Base-by-base conservation (phyloP, 352 stramenopile genomes). In the Phytophthora cactorum region DNA sequence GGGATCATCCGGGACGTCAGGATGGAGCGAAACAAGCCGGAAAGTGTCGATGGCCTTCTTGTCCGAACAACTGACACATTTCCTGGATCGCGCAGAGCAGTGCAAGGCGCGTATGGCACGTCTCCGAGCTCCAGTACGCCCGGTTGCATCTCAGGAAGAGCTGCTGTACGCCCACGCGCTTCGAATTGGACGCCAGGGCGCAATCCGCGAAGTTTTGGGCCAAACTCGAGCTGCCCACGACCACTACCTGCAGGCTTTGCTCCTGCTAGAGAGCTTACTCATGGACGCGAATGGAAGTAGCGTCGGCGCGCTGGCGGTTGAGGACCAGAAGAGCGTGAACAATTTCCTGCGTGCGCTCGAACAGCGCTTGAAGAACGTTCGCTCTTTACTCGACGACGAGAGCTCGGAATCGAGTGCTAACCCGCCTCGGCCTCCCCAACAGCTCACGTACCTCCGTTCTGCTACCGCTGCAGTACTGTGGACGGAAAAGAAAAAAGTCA, bases 141-240 rank as follows among this genome's bases (percentile, higher is more conserved):
- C 59, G 4, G 66, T 83, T 4, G 69, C 84, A 7, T 87, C 79
- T 2, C 81, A 85, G 28, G 80, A 89, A 47, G 82, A 91, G 46
- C 36, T 92, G 25, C 38, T 92, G 43, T 91, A 90, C 54, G 70
- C 74, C 25, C 81, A 92, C 39, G 84, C 81, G 2, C 72, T 92
- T 49, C 81, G 80, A 34, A 64, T 91, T 8, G 84, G 79, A 22
- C 84, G 85, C 29, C 77, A 93, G 62, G 82, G 74, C 1, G 82
- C 84, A 1, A 79, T 93, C 31, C 83, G 89, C 29, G 82, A 91
- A 75, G 84, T 91, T 41, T 71, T 93, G 14, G 82, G 84, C 10
- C 84, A 91, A 50, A 77, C 68, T 31, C 78, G 68, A 27, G 60
- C 70, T 17, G 76, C 82, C 22, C 84, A 88, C 52, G 79, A 91